These are phyloP conservation scores for Reutealis trisperma DNA, from an alignment of 345 rosid genomes.

Conservation along the genomic window DNA sequence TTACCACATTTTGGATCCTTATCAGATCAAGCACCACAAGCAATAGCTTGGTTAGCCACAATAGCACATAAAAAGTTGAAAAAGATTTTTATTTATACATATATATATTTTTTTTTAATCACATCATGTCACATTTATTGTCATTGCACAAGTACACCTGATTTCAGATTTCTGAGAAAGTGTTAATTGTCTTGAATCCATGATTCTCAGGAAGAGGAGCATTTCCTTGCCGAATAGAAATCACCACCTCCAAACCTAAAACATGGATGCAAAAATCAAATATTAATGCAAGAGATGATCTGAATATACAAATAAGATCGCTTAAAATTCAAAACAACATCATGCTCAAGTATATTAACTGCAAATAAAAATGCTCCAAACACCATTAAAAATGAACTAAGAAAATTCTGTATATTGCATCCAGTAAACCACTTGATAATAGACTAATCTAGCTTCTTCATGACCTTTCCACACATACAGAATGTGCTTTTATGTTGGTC, in stretches of 20 bases:
- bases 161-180: slow-evolving; percentile 26
- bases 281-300: not conserved
- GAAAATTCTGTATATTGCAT: not conserved
- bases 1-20: not conserved
- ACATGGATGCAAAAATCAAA: not conserved
- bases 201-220: slow-evolving; percentile 33
- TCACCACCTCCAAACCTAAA: slow-evolving; percentile 27
- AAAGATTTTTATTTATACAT: not conserved
- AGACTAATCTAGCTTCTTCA: not conserved
- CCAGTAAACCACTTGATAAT: too few relatives aligned
- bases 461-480: not conserved
- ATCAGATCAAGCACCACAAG: not conserved
- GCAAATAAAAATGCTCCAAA: not conserved
- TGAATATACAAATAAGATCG: too few relatives aligned
- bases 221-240: slow-evolving; percentile 30
- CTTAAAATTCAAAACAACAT: too few relatives aligned
- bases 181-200: slow-evolving; percentile 30
- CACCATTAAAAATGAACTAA: not conserved
- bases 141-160: not conserved
- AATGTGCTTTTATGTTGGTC: not conserved
- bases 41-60: too few relatives aligned
- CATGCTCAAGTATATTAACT: too few relatives aligned
- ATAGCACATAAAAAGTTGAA: not conserved
- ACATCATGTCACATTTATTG: too few relatives aligned
- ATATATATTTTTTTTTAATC: too few relatives aligned